Percentiles rank a stretch among this genome's conserved stretches.
These are phyloP conservation scores for Lasiodiplodia gonubiensis DNA, from an alignment of 2,329 filamentous ascomycete species.

Conservation along the genomic window DNA sequence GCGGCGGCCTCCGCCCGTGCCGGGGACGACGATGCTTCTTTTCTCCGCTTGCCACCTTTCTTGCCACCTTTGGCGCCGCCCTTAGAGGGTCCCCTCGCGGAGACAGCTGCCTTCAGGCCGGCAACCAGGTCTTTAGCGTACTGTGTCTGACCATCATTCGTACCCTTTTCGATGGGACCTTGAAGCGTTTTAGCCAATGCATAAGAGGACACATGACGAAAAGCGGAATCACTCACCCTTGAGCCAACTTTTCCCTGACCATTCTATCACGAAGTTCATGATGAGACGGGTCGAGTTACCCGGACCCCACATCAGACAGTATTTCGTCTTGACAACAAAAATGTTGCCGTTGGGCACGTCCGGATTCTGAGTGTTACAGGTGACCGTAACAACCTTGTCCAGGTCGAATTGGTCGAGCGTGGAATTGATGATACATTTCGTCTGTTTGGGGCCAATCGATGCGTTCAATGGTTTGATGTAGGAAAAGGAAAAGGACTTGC, in stretches of 20 bases:
- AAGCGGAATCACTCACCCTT: conserved; percentile 66
- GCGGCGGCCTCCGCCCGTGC: conserved; percentile 38
- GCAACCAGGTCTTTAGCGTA: conserved; percentile 83
- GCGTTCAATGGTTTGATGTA: conserved; percentile 91
- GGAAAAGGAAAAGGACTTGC: conserved; percentile 74
- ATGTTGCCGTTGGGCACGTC: conserved; percentile 94
- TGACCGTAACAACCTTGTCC: conserved; percentile 84
- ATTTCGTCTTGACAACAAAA: conserved; percentile 90
- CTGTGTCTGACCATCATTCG: conserved; percentile 83
- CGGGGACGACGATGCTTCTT: conserved; percentile 48
- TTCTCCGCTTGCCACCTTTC: conserved; percentile 64
- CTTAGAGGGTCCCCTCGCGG: conserved; percentile 64
- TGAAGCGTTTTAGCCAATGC: conserved; percentile 22
- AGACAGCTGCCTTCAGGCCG: conserved; percentile 74
- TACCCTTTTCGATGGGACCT: conserved; percentile 96
- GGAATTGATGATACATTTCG: conserved; percentile 89
- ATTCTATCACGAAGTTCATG: conserved; percentile 90
- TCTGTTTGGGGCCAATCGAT: conserved; percentile 88
- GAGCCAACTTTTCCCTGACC: conserved; percentile 97
- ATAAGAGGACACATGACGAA: conserved; percentile 26
- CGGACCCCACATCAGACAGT: conserved; percentile 91
- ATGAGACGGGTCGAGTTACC: conserved; percentile 84
- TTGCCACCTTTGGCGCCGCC: conserved; percentile 53
- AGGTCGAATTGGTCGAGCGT: conserved; percentile 83
- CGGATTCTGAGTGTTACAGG: conserved; percentile 83